Base-by-base conservation (phyloP, 345 rosid species). In the Eutrema yunnanense region DNA sequence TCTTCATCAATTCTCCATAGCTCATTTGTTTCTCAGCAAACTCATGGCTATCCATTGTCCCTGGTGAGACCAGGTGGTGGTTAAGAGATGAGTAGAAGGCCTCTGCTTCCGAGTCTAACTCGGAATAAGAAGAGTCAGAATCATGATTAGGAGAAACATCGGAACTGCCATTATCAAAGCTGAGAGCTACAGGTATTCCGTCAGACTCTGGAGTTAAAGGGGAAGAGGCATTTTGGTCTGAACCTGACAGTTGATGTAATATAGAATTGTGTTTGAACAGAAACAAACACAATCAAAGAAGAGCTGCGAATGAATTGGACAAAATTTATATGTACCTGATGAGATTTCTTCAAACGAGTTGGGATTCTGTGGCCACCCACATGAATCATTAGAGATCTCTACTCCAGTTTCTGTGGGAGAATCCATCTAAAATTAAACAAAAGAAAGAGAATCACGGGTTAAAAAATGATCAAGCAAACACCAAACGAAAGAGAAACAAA, bases 71-170 rank as follows among this genome's bases (percentile, higher is more conserved):
- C 19, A 82, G 53, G 44, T 71, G 82, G 57, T 82, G 71, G 50
- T 86, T 83, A 41, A 82, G 72, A 41, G 92, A 83, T 44, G 91
- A 78, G 64, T 76, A 78, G 78, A 78, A 84, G 33, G 87, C 85
- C 48, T 91, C 99, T 2, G 95, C 72, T 67, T 88, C 97, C 4
- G 96, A 90, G 75, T 89, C 96, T 2, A 86, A 84, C 53, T 88
- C 85, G 13, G 79, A 77, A 9, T 88, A 83, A 47, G 90, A 91
- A 34, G 92, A 80, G 41, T 83, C 92, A 27, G 84, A 78, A 46
- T 81, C 90, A 82, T 86, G 92, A 78, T 82, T 87, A 8, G 75
- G 71, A 63, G 82, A 67, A 71, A 75, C 75, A 67, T 86, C 90
- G 5, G 87, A 84, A 70, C 82, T 81, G 5, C 82, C 78, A 14